phyloP scores from a whole-genome alignment of 768 basidiomycete species.

The Boletales sp. region DNA sequence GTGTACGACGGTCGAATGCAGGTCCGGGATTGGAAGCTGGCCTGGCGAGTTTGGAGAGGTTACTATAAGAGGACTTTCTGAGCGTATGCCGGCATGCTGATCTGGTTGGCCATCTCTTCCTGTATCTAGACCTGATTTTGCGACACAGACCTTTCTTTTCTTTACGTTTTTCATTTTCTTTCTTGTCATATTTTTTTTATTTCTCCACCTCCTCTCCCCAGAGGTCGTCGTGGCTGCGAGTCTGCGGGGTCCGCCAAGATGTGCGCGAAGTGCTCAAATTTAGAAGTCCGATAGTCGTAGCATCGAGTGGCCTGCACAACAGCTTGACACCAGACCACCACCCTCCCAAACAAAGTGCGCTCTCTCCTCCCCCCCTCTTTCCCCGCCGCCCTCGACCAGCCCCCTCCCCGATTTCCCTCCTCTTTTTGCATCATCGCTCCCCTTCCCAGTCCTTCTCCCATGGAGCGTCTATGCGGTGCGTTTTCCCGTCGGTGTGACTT shows the following conservation, averaged over 20 bases:
- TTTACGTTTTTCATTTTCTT: not conserved
- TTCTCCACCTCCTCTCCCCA: not conserved
- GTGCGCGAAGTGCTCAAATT: constrained; percentile 29
- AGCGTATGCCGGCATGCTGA: constrained; percentile 32
- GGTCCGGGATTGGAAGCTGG: constrained; percentile 69
- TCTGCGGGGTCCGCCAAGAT: constrained; percentile 29
- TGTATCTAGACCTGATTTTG: constrained; percentile 4
- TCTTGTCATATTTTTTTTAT: too few relatives aligned
- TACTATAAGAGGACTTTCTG: constrained; percentile 42
- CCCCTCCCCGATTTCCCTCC: constrained; percentile 3
- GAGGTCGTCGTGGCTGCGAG: constrained; percentile 18
- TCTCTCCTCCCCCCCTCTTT: constrained; percentile 3
- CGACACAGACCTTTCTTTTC: not conserved
- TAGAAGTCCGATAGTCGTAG: constrained; percentile 34
- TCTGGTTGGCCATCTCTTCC: constrained; percentile 7
- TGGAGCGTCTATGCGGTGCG: constrained; percentile 70
- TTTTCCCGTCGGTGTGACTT: constrained; percentile 15
- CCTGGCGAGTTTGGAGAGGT: constrained; percentile 65
- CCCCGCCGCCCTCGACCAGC: not conserved
- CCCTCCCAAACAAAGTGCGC: constrained; percentile 31
- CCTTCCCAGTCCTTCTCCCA: constrained; percentile 22
- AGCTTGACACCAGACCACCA: constrained; percentile 33
- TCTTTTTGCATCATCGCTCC: not conserved
- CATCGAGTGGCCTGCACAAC: constrained; percentile 29
- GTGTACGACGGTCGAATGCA: constrained; percentile 64